Base-by-base conservation (phyloP, 768 basidiomycete species). In the Termitomyces sp. region DNA sequence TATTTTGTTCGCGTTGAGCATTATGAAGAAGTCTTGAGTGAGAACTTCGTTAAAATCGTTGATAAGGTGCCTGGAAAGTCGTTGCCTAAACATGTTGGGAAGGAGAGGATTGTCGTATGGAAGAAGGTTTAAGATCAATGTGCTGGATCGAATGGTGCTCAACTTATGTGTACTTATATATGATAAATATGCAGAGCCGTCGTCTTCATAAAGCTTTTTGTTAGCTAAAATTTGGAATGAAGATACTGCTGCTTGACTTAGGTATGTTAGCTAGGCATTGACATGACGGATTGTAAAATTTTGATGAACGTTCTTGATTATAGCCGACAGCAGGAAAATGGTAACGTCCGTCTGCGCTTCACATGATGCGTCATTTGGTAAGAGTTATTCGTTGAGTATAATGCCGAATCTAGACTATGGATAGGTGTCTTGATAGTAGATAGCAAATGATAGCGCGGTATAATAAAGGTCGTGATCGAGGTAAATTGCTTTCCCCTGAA, bases 1-100 rank as follows among this genome's bases (percentile, higher is more conserved):
- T 87, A 76, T 66, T 84, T 76, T 22, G 78, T 89, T 27, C 71
- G 78, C 5, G 77, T 80, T 0, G 80, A 83, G 41, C 78, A 84
- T 51, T 87, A 87, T 76, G 72, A 75, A 56, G 82, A 80, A 63
- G 75, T 87, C 16, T n/a, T 51, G 18, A 18, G 50, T 6, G 20
- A 51, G 9, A 36, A 37, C 26, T 51, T 51, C 12, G 14, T 51
- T 7, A 51, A 51, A 10, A 36, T 51, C 0, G 56, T 81, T 5
- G 83, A 85, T 48, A 75, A 77, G 59, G 65, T 79, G 2, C 84
- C 87, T 0, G 71, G 72, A 47, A 64, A 61, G n/a, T 79, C 76
- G 36, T 62, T 65, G 5, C 67, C 69, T 27, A 65, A 54, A 4
- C 82, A 82, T 65, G 69, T 70, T 2, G 81, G 77, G 12, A 76